A percentile compares a stretch with the other conserved stretches of the same genome.
phyloP scores from a whole-genome alignment of 129 eudicot genomes.

The Tanacetum coccineum region DNA sequence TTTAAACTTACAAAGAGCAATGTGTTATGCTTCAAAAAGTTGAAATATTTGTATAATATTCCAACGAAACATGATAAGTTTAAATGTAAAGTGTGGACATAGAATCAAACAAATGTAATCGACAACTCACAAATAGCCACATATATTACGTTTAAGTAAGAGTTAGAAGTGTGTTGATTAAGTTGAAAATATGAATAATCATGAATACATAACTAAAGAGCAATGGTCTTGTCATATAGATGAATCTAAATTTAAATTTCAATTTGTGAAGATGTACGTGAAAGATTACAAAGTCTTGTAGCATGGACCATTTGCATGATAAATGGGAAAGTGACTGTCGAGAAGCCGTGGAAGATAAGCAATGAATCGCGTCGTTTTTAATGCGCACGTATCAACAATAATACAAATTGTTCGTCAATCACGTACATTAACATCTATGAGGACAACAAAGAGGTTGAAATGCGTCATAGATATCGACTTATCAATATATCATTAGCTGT shows the following conservation, averaged over 20 bases:
- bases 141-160: neutral
- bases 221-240: neutral
- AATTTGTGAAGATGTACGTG: neutral
- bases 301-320: slow-evolving; percentile 15
- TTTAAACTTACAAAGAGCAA: neutral
- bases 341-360: slow-evolving; percentile 18
- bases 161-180: neutral
- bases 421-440: slow-evolving; percentile 6
- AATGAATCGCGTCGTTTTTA: neutral
- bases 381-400: too few relatives aligned
- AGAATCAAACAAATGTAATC: too few relatives aligned
- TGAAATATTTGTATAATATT: too few relatives aligned
- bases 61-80: too few relatives aligned
- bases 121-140: neutral
- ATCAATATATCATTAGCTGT: neutral
- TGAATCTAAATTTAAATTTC: neutral
- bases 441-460: slow-evolving; percentile 1
- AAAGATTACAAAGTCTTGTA: neutral
- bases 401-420: slow-evolving; percentile 2
- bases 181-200: neutral
- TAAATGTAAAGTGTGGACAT: too few relatives aligned
- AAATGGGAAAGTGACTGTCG: neutral
- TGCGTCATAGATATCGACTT: neutral
- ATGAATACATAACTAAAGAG: neutral
- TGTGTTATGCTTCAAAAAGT: too few relatives aligned